Base-by-base conservation (phyloP, 345 rosid species). In the Pelargonium nanum region DNA sequence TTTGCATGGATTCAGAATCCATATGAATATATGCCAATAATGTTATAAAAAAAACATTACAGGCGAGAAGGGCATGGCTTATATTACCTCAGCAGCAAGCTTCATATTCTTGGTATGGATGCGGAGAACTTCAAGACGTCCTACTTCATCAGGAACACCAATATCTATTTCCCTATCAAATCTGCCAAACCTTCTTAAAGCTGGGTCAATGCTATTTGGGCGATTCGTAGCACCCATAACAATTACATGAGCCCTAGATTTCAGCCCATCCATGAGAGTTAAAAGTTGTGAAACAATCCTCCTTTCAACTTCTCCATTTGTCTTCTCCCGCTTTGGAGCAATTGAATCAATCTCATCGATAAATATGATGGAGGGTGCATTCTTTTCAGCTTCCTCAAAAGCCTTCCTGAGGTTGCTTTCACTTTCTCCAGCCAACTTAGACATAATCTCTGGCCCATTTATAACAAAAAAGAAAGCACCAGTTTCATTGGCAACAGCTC, bases 391-490 rank as follows among this genome's bases (percentile, higher is more conserved):
- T 63, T 83, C 86, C 71, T 85, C 88, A 54, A 85, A 85, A 6
- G 91, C 88, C 75, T 83, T 83, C 80, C 88, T 74, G 3, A 83
- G 80, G 62, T 83, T 85, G 65, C 85, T 83, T 59, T 83, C 86
- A 77, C 91, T 85, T 77, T 85, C 88, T 56, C 88, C 91, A 66
- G 86, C 91, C 70, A 85, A 69, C 59, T 83, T 83, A 8, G 88
- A 85, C 91, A 85, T 85, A 53, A 85, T 83, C 70, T 82, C 88
- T 0, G 86, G 88, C 15, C 88, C 91, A 72, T 85, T 85, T 26
- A 82, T 83, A 57, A 80, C 82, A 68, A 82, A 82, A 83, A 80
- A 85, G 73, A 82, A 85, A 0, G 91, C 88, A 72, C 88, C 84
- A 23, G 84, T 82, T 70, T 85, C 91, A 63, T 85, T 85, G 52